These are phyloP conservation scores for Solanum tarapatanum DNA, from an alignment of 257 asterid genomes.

Conservation along the genomic window DNA sequence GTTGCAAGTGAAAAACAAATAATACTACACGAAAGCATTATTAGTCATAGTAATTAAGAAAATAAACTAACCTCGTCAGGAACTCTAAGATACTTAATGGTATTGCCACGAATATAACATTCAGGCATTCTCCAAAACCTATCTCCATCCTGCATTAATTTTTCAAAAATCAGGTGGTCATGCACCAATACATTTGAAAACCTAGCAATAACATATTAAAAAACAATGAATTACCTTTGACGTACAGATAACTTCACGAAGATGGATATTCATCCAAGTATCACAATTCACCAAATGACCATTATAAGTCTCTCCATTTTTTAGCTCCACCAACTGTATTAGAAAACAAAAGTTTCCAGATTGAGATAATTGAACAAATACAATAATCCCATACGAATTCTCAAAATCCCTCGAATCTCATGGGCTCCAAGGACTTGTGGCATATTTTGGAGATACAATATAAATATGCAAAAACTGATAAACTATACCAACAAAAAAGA, in stretches of 20 bases:
- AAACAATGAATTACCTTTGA: conserved; percentile 51
- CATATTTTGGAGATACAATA: background rate
- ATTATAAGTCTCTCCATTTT: conserved; percentile 93
- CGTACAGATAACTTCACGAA: conserved; percentile 95
- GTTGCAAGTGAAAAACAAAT: background rate
- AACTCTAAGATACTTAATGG: conserved; percentile 72
- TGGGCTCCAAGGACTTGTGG: background rate
- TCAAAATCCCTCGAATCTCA: too few species aligned
- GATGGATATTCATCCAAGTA: conserved; percentile 99
- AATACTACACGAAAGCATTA: background rate
- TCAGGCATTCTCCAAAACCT: conserved; percentile 98
- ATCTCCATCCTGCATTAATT: conserved; percentile 74
- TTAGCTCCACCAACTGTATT: conserved; percentile 79
- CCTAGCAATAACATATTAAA: background rate
- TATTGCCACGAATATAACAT: conserved; percentile 60
- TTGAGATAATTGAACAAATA: background rate
- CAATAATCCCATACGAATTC: background rate
- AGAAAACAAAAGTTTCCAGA: background rate
- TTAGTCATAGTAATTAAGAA: background rate
- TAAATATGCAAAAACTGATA: background rate
- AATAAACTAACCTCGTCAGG: conserved; percentile 73
- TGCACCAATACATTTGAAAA: background rate
- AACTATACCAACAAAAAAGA: background rate
- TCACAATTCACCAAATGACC: conserved; percentile 96
- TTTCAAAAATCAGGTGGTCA: background rate